Conservation (phyloP, 176 grass and related monocot species). For the Zoysia japonica region DNA sequence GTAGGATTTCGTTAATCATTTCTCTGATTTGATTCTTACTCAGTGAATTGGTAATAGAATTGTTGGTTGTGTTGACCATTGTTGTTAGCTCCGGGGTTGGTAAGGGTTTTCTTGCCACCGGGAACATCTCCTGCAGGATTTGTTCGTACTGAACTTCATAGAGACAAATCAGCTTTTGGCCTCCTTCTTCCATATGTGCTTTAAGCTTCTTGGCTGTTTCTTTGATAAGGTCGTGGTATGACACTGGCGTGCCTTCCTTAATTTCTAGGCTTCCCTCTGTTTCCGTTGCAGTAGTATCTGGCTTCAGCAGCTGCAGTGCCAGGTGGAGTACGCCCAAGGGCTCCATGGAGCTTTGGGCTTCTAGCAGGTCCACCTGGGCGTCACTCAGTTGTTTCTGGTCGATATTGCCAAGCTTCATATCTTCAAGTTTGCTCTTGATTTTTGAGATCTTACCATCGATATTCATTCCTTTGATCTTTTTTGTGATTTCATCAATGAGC, state of each 20-base stretch:
- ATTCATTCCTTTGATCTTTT: neutral
- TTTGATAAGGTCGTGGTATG: neutral
- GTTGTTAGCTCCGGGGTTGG: neutral
- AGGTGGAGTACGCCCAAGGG: neutral
- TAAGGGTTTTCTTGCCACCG: neutral
- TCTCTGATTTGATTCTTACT: neutral
- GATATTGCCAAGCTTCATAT: neutral
- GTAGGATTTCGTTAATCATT: conserved; percentile 1
- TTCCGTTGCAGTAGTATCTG: neutral
- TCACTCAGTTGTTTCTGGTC: neutral
- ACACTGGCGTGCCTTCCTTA: neutral
- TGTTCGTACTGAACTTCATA: neutral
- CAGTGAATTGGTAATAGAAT: neutral
- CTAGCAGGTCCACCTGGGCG: neutral
- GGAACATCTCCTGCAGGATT: neutral
- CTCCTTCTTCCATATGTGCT: neutral
- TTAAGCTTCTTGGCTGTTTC: neutral
- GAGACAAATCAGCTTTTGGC: neutral
- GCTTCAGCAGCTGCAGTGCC: neutral
- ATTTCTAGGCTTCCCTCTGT: neutral
- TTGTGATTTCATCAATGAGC: fast-evolving
- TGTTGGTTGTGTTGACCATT: neutral
- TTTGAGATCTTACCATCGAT: neutral
- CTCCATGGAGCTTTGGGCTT: neutral
- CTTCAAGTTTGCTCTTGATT: neutral